Evolutionary conservation across 164 flowering plant species (phyloP), one percentile per base, ranked within the genome.

Genomic region (Nymphaea colorata): DNA sequence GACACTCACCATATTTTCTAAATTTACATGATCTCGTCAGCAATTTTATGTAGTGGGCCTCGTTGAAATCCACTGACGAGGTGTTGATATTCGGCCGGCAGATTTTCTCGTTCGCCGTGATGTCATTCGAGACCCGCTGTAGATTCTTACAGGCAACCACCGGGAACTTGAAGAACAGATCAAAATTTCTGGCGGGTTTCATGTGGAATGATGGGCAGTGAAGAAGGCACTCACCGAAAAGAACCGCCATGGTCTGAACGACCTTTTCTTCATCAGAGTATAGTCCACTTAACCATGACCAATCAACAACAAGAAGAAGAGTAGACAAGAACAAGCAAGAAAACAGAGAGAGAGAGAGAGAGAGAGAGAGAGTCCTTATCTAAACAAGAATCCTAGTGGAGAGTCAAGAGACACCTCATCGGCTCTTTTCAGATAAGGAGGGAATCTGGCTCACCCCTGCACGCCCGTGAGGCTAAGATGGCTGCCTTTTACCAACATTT

Each of bases 21-120:
- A 82, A 80, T 68, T 78, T 86, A 69, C 82, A 86, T n/a, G 90
- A 87, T 74, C 90, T 75, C n/a, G 72, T 76, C 44, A 87, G 77
- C 73, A 82, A 76, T 76, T 87, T 86, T 65, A 75, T 66, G 69
- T 86, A 66, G 70, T 86, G 88, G 80, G 85, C 70, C 60, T 85
- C 86, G 70, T 78, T 78, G 66, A 70, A 78, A 73, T 83, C 86
- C 12, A 47, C 53, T 51, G 84, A 72, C 43, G 70, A 76, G 18
- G 66, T 69, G 67, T 78, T 81, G 72, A 81, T 68, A 47, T 8
- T 61, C 41, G 11, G 41, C 41, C 64, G 8, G 41, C 2, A n/a
- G 41, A n/a, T 61, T n/a, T n/a, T 61, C 25, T 78, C 72, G 6
- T 71, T 80, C 17, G 80, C 70, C 64, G 79, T 85, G 60, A 70